Percentiles rank a stretch among this genome's conserved stretches.
These are phyloP conservation scores for Angophora floribunda DNA, from an alignment of 345 rosid species.

Conservation along the genomic window DNA sequence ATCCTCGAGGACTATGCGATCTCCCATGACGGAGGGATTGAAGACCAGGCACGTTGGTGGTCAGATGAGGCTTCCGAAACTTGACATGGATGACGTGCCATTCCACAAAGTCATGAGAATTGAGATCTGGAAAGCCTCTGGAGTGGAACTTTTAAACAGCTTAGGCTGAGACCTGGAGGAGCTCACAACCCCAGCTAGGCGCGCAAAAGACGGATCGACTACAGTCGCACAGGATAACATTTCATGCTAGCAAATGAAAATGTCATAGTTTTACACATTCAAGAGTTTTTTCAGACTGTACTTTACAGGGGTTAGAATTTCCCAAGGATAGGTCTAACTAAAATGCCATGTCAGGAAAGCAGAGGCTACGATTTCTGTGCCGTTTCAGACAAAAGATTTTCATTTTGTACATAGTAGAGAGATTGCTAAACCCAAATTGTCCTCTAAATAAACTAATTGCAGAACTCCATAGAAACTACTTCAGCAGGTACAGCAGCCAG, in stretches of 20 bases:
- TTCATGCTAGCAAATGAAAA: not conserved
- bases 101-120: not conserved
- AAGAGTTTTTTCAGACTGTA: not conserved
- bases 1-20: not conserved
- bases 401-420: constrained; percentile 7
- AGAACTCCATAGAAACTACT: not conserved
- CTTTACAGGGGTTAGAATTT: constrained; percentile 4
- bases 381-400: not conserved
- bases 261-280: not conserved
- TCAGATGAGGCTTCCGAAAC: not conserved
- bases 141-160: not conserved
- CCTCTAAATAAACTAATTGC: not conserved
- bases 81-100: not conserved
- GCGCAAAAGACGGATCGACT: not conserved
- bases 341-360: not conserved
- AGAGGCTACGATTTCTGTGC: not conserved
- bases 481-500: not conserved
- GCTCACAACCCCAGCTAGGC: not conserved
- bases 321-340: constrained; percentile 8
- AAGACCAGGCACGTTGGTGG: not conserved
- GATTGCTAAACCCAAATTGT: not conserved
- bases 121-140: not conserved
- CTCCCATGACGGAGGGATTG: not conserved
- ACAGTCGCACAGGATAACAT: not conserved
- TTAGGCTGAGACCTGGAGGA: not conserved